Percentiles rank a stretch among this genome's conserved stretches.
Evolutionary conservation across 345 rosid species (phyloP).

Genomic region (Pistacia atlantica): DNA sequence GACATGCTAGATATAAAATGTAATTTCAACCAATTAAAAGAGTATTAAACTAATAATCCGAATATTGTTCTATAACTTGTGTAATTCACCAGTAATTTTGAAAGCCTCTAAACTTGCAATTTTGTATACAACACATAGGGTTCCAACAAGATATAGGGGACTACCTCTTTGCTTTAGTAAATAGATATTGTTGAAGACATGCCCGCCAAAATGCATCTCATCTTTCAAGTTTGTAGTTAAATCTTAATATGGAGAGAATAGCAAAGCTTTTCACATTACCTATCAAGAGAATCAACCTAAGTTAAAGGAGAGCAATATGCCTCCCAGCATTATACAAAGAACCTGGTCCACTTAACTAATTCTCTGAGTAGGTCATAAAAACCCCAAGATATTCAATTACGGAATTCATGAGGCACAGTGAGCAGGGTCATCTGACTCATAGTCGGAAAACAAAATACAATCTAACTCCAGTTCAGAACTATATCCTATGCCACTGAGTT

Average conservation of each 20-base stretch:
- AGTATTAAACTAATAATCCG: too few relatives aligned
- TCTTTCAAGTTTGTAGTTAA: not conserved
- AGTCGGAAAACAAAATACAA: conserved; percentile 31
- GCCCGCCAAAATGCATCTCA: not conserved
- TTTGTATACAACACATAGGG: not conserved
- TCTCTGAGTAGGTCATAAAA: not conserved
- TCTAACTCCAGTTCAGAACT: conserved; percentile 38
- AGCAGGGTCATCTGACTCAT: conserved; percentile 33
- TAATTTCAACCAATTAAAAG: too few relatives aligned
- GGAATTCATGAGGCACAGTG: conserved; percentile 11
- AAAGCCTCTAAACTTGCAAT: not conserved
- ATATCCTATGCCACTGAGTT: conserved; percentile 11
- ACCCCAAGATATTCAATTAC: not conserved
- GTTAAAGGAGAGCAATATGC: not conserved
- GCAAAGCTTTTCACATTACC: not conserved
- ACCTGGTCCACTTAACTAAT: not conserved
- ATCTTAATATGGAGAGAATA: not conserved
- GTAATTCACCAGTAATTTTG: not conserved
- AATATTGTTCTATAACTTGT: too few relatives aligned
- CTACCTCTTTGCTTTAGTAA: not conserved
- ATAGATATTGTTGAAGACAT: not conserved
- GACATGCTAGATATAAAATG: too few relatives aligned
- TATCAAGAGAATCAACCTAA: not conserved
- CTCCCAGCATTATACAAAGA: not conserved
- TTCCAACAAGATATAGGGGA: not conserved